Conservation (phyloP, 768 basidiomycete species). For the Phaffia tasmanica region DNA sequence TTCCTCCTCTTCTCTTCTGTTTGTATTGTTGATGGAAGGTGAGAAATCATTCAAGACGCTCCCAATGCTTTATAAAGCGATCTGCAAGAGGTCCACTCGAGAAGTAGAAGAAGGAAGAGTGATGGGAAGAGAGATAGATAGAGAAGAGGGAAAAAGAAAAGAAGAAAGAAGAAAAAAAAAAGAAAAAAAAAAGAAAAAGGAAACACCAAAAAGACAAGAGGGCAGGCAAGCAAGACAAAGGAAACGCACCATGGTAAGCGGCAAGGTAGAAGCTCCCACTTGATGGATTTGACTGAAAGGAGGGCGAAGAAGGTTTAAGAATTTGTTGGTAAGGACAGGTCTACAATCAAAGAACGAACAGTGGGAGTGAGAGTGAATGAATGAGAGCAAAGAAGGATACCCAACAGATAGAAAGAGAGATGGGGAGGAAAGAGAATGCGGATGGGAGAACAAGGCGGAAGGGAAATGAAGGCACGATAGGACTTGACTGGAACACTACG, state of each 20-base stretch:
- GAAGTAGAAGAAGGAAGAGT: no score
- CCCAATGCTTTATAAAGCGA: no score
- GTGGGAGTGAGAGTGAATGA: background rate
- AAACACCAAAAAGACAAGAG: background rate
- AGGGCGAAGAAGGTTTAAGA: background rate
- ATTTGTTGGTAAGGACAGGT: background rate
- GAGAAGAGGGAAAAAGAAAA: slow-evolving; percentile 2
- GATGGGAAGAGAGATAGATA: slow-evolving; percentile 4
- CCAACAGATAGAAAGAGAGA: background rate
- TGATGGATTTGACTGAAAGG: slow-evolving; percentile 3
- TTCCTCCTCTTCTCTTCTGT: no score
- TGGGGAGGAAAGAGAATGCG: background rate
- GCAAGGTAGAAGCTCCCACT: background rate
- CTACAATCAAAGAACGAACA: background rate
- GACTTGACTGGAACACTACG: background rate
- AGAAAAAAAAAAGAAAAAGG: background rate
- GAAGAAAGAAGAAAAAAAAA: background rate
- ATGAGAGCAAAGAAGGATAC: background rate
- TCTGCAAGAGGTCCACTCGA: no score
- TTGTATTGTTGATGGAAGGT: no score
- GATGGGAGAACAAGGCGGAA: background rate
- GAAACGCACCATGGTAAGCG: background rate
- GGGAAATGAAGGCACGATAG: background rate
- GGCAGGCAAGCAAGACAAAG: background rate
- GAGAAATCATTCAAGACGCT: no score